Conservation (phyloP, 2,329 filamentous ascomycete species). For the Rachicladosporium sp. region DNA sequence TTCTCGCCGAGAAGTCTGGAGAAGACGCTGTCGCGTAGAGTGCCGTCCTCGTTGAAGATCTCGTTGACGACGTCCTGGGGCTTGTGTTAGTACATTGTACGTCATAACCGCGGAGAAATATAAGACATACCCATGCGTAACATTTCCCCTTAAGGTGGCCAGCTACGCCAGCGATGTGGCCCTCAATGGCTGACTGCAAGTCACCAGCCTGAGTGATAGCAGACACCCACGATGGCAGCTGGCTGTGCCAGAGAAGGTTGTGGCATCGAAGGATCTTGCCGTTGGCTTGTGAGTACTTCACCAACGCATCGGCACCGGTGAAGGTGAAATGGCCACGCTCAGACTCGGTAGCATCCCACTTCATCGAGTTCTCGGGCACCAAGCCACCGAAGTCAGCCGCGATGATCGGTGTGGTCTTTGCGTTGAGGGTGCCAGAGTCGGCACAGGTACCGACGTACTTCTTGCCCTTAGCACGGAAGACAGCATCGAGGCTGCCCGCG, state of each 20-base stretch:
- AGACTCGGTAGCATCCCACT: conserved; percentile 50
- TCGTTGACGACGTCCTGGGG: conserved; percentile 53
- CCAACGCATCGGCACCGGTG: conserved; percentile 43
- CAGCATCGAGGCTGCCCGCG: conserved; percentile 37
- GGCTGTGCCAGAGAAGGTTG: conserved; percentile 53
- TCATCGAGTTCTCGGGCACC: conserved; percentile 56
- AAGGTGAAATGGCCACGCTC: conserved; percentile 44
- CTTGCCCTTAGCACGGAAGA: conserved; percentile 52
- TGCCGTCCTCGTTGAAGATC: conserved; percentile 45
- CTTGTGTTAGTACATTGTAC: neutral
- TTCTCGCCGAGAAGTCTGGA: conserved; percentile 56
- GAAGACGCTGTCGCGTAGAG: conserved; percentile 55
- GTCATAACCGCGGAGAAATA: neutral
- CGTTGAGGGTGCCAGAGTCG: conserved; percentile 42
- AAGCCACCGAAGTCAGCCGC: conserved; percentile 51
- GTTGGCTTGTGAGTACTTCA: conserved; percentile 45
- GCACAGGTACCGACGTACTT: conserved; percentile 47
- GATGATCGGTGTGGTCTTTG: conserved; percentile 44
- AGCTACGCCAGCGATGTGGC: conserved; percentile 47
- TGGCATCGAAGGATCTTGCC: conserved; percentile 51
- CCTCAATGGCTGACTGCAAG: conserved; percentile 45
- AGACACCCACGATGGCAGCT: conserved; percentile 44
- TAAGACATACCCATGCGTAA: conserved; percentile 37
- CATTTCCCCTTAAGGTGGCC: conserved; percentile 52
- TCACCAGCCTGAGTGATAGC: conserved; percentile 39